Percentiles rank a stretch among this genome's conserved stretches.
phyloP scores from a whole-genome alignment of 2,329 filamentous ascomycete genomes.

The Claviceps monticola region DNA sequence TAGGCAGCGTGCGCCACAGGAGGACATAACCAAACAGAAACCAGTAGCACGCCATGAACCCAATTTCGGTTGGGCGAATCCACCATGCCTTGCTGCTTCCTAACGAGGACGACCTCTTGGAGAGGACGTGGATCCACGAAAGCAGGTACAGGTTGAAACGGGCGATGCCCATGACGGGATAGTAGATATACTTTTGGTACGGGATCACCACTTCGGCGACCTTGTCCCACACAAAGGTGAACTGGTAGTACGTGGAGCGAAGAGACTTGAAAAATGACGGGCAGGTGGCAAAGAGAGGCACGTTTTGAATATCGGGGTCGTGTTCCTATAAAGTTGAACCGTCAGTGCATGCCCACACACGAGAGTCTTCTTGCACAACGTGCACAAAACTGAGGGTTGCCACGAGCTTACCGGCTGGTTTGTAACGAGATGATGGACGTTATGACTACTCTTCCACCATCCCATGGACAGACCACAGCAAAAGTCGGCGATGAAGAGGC shows the following conservation, averaged over 20 bases:
- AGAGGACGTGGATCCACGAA: constrained; percentile 51
- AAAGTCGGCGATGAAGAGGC: constrained; percentile 49
- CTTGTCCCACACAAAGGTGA: constrained; percentile 48
- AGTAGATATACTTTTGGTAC: constrained; percentile 54
- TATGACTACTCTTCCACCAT: constrained; percentile 59
- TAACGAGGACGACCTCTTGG: constrained; percentile 38
- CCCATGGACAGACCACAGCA: constrained; percentile 52
- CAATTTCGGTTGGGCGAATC: constrained; percentile 53
- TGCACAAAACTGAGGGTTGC: not conserved
- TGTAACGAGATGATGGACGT: constrained; percentile 53
- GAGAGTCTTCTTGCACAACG: not conserved
- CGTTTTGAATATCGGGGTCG: constrained; percentile 49
- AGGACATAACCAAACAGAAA: constrained; percentile 54
- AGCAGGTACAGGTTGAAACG: constrained; percentile 61
- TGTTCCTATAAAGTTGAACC: constrained; percentile 26
- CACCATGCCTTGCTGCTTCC: constrained; percentile 46
- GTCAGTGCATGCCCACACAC: not conserved
- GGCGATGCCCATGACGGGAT: constrained; percentile 51
- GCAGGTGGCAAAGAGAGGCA: constrained; percentile 55
- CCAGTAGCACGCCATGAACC: constrained; percentile 51
- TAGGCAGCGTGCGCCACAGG: constrained; percentile 45
- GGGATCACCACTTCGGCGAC: constrained; percentile 44
- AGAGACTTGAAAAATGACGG: constrained; percentile 51
- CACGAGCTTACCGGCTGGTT: constrained; percentile 36
- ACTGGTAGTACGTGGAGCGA: constrained; percentile 52